Evolutionary conservation across 306 rosid genomes (phyloP).

Genomic region (Quercus rubra): DNA sequence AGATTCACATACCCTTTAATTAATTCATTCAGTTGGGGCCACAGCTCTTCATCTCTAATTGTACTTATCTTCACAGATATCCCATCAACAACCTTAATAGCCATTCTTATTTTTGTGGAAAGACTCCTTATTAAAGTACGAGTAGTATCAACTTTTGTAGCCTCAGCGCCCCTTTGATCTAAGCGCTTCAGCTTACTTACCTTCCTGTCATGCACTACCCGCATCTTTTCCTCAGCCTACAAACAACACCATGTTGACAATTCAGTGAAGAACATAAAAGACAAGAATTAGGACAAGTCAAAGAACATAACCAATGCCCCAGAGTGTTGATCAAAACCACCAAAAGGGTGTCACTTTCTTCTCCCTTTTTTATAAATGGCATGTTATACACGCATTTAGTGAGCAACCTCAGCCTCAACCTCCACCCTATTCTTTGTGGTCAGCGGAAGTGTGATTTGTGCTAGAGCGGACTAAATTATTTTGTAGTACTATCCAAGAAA

Average conservation of each 20-base stretch:
- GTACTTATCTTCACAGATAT: slow-evolving; percentile 83
- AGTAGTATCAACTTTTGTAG: slow-evolving; percentile 67
- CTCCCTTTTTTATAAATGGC: too few species aligned
- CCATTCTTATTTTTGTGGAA: slow-evolving; percentile 87
- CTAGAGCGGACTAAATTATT: too few species aligned
- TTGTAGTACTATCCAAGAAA: not conserved
- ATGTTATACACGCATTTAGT: too few species aligned
- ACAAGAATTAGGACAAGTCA: slow-evolving; percentile 4
- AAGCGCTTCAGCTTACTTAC: slow-evolving; percentile 68
- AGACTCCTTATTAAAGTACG: slow-evolving; percentile 57
- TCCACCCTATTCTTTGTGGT: too few species aligned
- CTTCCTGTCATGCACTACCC: slow-evolving; percentile 76
- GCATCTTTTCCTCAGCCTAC: slow-evolving; percentile 97
- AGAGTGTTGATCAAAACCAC: not conserved
- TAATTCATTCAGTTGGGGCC: slow-evolving; percentile 84
- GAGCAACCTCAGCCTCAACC: too few species aligned
- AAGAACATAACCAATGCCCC: not conserved
- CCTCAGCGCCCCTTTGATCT: slow-evolving; percentile 85
- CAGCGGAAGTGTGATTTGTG: too few species aligned
- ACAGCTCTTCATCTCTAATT: slow-evolving; percentile 90
- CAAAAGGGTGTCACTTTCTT: not conserved
- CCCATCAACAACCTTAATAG: slow-evolving; percentile 91
- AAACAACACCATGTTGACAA: slow-evolving; percentile 17
- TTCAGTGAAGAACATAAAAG: not conserved
- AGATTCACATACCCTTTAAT: slow-evolving; percentile 74